phyloP scores from a whole-genome alignment of 129 eudicot species.

The Centrapalus pauciflorus region DNA sequence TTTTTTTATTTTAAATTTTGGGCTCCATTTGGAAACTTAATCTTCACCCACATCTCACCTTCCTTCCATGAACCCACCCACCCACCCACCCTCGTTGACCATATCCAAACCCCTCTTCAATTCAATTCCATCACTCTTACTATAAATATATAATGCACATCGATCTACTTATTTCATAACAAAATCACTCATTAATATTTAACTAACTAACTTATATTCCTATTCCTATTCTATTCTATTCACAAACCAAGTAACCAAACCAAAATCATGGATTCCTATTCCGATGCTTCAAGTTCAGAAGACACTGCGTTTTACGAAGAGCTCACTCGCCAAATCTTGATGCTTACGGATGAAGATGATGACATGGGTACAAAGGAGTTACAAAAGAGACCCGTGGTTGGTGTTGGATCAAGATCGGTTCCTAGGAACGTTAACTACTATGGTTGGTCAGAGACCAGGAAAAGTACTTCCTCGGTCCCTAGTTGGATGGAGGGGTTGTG shows the following conservation, averaged over 20 bases:
- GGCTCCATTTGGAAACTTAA: slow-evolving; percentile 23
- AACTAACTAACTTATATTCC: background rate
- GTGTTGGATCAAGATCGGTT: slow-evolving; percentile 13
- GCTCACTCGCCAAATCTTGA: slow-evolving; percentile 28
- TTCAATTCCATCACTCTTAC: background rate
- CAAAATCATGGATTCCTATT: slow-evolving; percentile 18
- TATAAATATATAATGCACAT: slow-evolving; percentile 15
- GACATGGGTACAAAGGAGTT: background rate
- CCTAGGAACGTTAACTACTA: slow-evolving; percentile 17
- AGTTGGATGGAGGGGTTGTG: slow-evolving; percentile 27
- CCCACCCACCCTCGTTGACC: slow-evolving; percentile 26
- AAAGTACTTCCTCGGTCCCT: slow-evolving; percentile 19
- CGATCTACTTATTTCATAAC: background rate
- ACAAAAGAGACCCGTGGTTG: slow-evolving; percentile 4
- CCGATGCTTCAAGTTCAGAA: slow-evolving; percentile 7
- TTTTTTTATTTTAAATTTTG: no score
- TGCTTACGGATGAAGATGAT: slow-evolving; percentile 33
- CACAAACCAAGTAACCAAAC: background rate
- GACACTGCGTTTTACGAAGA: slow-evolving; percentile 28
- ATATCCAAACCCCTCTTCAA: background rate
- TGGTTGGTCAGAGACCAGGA: slow-evolving; percentile 19
- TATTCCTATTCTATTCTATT: background rate
- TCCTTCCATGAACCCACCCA: slow-evolving; percentile 33
- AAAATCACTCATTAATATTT: background rate
- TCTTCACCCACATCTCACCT: slow-evolving; percentile 35